Conservation (phyloP, 306 rosid genomes). For the Begonia peltatifolia region DNA sequence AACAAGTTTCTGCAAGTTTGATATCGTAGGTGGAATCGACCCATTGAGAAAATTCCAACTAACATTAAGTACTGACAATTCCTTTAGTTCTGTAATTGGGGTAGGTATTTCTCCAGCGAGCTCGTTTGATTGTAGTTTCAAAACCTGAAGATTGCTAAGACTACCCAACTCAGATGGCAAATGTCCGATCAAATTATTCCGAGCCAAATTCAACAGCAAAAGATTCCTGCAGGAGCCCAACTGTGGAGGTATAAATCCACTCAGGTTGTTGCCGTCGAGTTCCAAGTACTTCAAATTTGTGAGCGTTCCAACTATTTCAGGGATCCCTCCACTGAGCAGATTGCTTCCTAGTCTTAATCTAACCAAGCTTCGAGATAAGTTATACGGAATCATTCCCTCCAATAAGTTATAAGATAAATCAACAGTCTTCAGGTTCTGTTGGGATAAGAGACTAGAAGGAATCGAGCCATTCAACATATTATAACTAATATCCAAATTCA, state of each 20-base stretch:
- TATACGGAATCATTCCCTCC: conserved; percentile 30
- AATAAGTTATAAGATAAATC: conserved; percentile 49
- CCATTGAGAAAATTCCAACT: conserved; percentile 57
- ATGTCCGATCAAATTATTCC: conserved; percentile 28
- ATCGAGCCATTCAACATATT: conserved; percentile 24
- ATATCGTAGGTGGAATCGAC: conserved; percentile 34
- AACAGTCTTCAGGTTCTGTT: conserved; percentile 17
- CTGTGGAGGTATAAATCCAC: conserved; percentile 29
- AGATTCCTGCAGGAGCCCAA: conserved; percentile 32
- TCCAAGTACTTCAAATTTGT: conserved; percentile 40
- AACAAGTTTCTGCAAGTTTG: conserved; percentile 19
- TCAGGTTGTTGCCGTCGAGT: conserved; percentile 35
- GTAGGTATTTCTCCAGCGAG: conserved; percentile 44
- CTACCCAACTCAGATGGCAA: conserved; percentile 37
- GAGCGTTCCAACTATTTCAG: conserved; percentile 8
- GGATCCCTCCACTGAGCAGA: conserved; percentile 24
- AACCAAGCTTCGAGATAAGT: conserved; percentile 26
- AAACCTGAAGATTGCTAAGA: conserved; percentile 40
- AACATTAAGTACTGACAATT: conserved; percentile 32
- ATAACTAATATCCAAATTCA: conserved; percentile 48
- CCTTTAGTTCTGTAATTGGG: conserved; percentile 14
- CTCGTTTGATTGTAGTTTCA: conserved; percentile 45
- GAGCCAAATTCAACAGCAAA: conserved; percentile 56
- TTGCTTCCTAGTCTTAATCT: conserved; percentile 70
- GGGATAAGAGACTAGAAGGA: conserved; percentile 41